Evolutionary conservation across 768 basidiomycete species (phyloP).

Genomic region (Russula dissimulans): DNA sequence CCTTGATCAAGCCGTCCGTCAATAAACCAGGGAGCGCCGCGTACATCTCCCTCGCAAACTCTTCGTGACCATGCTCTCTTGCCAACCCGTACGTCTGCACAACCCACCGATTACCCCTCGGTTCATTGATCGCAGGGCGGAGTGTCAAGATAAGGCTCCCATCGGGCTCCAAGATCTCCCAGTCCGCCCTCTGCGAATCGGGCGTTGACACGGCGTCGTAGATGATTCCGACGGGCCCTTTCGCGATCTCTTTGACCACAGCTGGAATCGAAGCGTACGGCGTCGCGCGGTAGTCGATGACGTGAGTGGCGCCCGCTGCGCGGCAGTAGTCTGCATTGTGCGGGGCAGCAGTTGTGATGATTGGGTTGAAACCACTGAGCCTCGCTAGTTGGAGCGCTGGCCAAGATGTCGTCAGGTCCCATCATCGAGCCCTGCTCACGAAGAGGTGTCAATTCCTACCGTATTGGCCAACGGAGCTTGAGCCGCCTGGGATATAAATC

Average conservation of each 20-base stretch:
- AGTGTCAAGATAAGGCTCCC: constrained; percentile 8
- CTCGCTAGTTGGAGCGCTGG: constrained; percentile 17
- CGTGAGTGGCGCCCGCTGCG: constrained; percentile 16
- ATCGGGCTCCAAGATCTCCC: constrained; percentile 15
- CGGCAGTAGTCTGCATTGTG: constrained; percentile 8
- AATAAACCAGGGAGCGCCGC: background rate
- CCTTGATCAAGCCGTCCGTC: constrained; percentile 8
- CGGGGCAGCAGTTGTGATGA: constrained; percentile 16
- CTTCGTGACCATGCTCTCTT: background rate
- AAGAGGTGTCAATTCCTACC: constrained; percentile 25
- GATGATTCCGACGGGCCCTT: constrained; percentile 5
- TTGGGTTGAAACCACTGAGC: constrained; percentile 19
- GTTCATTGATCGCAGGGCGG: background rate
- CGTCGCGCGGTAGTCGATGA: constrained; percentile 18
- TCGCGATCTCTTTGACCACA: constrained; percentile 14
- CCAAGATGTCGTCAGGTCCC: background rate
- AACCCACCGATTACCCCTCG: background rate
- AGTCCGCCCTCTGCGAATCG: constrained; percentile 12
- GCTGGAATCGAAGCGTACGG: constrained; percentile 6
- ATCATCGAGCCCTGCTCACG: background rate
- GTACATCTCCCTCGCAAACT: constrained; percentile 4
- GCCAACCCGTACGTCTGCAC: background rate
- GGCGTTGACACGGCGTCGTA: constrained; percentile 17
- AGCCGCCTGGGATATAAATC: constrained; percentile 40
- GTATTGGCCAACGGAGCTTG: constrained; percentile 42